Percentiles rank a stretch among this genome's conserved stretches.
phyloP scores from a whole-genome alignment of 116 monocot genomes.

The Trichopus zeylanicus region DNA sequence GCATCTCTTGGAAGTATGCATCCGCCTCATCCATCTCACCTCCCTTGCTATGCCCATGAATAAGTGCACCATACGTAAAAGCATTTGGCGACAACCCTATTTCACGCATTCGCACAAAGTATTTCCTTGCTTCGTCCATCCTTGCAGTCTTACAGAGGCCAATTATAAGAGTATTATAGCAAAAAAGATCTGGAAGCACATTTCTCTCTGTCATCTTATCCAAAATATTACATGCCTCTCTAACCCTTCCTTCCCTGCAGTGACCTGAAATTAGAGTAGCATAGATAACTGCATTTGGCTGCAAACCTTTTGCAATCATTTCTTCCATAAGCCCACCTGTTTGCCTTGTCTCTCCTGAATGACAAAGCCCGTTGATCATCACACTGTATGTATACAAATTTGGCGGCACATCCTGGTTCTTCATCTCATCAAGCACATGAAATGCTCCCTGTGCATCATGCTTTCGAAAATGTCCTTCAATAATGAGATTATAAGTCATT shows the following conservation, averaged over 20 bases:
- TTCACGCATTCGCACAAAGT: slow-evolving; percentile 37
- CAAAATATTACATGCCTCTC: slow-evolving; percentile 43
- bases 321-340: slow-evolving; percentile 39
- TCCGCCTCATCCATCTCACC: slow-evolving; percentile 62
- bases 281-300: slow-evolving; percentile 47
- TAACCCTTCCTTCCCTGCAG: slow-evolving; percentile 41
- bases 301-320: slow-evolving; percentile 38
- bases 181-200: slow-evolving; percentile 53
- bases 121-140: slow-evolving; percentile 51
- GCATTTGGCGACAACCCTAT: slow-evolving; percentile 48
- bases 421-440: slow-evolving; percentile 47
- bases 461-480: slow-evolving; percentile 46
- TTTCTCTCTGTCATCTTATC: slow-evolving; percentile 42
- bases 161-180: slow-evolving; percentile 68
- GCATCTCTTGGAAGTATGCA: slow-evolving; percentile 50
- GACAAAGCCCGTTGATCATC: slow-evolving; percentile 48
- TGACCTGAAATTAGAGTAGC: slow-evolving; percentile 40
- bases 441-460: slow-evolving; percentile 30
- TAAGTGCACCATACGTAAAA: slow-evolving; percentile 64
- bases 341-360: slow-evolving; percentile 14
- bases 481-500: slow-evolving; percentile 56
- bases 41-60: slow-evolving; percentile 44
- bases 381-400: slow-evolving; percentile 49
- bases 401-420: slow-evolving; percentile 18
- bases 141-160: slow-evolving; percentile 55